Base-by-base conservation (phyloP, 2,329 filamentous ascomycete species). In the Chaetomium sp. region DNA sequence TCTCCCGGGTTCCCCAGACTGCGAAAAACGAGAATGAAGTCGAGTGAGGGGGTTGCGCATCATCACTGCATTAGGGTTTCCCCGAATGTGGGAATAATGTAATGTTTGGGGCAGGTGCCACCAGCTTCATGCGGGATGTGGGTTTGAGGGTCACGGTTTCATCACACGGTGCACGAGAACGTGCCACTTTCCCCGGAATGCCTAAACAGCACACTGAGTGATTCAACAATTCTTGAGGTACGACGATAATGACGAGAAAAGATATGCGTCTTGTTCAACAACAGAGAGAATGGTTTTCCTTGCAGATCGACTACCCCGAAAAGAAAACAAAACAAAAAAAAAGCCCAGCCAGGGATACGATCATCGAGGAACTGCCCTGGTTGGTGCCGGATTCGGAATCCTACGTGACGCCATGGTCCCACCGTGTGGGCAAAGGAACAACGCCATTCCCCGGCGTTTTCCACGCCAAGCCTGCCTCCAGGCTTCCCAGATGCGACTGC, bases 401-500 rank as follows among this genome's bases (percentile, higher is more conserved):
- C 23, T 55, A 10, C 25, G 59, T 61, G 59, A 61, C 50, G 59
- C 9, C 57, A 60, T 53, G 19, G 57, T 42, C 57, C 63, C 63
- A 64, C 63, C 29, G 3, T 3, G 42, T 50, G 51, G 53, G 25
- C 27, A 45, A 45, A 13, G 23, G 31, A 45, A 56, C 49, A n/a
- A 45, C 42, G 21, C 62, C 35, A 49, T 50, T 49, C 19, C 51
- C 62, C 57, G 45, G 31, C 33, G 57, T 16, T 16, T 35, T 56
- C 45, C 57, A 45, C 42, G 63, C 63, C 57, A 64, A 60, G 62
- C 25, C 38, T 21, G 42, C 10, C 10, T 55, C 16, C 57, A 45
- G 57, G 51, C 50, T 50, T 42, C 19, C 31, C 50, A 33, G 33
- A 31, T 35, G 23, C 45, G n/a, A 57, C 54, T 23, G 31, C 61